Base-by-base conservation (phyloP, 805 yeast species). In the Lachancea sp. region DNA sequence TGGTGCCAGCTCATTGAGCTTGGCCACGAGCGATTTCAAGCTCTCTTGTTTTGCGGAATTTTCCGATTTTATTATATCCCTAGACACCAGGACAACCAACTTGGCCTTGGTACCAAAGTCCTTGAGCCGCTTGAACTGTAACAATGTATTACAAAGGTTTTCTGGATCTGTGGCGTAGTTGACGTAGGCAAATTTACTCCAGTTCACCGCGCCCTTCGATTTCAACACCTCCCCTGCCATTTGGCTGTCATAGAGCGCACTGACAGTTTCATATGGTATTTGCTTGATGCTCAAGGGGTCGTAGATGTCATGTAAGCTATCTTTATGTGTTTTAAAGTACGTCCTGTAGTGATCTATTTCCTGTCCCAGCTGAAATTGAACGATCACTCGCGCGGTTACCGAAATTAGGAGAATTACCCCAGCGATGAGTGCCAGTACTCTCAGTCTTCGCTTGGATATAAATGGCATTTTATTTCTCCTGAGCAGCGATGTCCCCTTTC, bases 141-240 rank as follows among this genome's bases (percentile, higher is more conserved):
- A 56, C 28, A 76, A 47, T 5, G 77, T 72, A 28, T 73, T 63
- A 40, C 75, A 69, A 40, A 77, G 55, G 44, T 76, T 72, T 16
- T 64, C 63, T n/a, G 61, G 46, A 38, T 69, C 63, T 0, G 82
- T 75, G 7, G 79, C 80, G 54, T 77, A 77, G 39, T 73, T 73
- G 1, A 76, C 72, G 52, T 78, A 78, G 0, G 80, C 82, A 28
- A 54, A 61, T 33, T 60, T 60, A 2, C 54, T 34, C 74, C 74
- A 70, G 29, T 64, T 53, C 2, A 67, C 54, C 3, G 39, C 20
- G 4, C 41, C 25, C 22, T 36, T 15, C 17, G 13, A 24, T 9
- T 13, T 13, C n/a, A 20, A 15, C 3, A 13, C 18, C 9, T 30
- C 40, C 7, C 16, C 26, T 5, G 23, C 21, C 24, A 18, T 20